Base-by-base conservation (phyloP, 2,329 filamentous ascomycete species). In the Ophiostoma tasmaniense region DNA sequence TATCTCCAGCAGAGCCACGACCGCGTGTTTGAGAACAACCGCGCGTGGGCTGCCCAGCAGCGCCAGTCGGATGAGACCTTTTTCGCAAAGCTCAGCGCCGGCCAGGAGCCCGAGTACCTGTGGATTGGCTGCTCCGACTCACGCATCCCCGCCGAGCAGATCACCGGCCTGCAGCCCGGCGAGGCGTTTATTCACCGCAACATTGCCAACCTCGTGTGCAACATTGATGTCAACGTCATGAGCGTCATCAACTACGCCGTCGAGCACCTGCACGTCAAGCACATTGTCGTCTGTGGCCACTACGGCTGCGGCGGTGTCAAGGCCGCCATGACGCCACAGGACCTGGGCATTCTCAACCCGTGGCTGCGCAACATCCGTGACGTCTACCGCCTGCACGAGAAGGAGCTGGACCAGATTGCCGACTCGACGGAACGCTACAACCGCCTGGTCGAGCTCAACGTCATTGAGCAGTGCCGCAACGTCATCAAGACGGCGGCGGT, bases 181-280 rank as follows among this genome's bases (percentile, higher is more conserved):
- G 92, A 97, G 79, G 90, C 94, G 75, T 97, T 97, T 79, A 90
- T 96, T 73, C 92, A 96, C 83, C 91, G 93, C 79, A 97, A 97
- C 82, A 96, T 97, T 78, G 93, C 92, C 80, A 97, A 97, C 82
- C 84, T 96, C 73, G 85, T 96, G 69, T 87, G 88, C 80, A 87
- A 89, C 76, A 89, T 87, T 72, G 93, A 97, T 77, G 66, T 70
- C 69, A 72, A 71, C 30, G 69, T 66, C 65, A 70, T 70, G 71
- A 37, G 68, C 22, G 70, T 96, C 74, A 91, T 97, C 79, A 89
- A 95, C 77, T 97, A 93, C 77, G 91, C 92, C 72, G 92, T 97
- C 72, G 83, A 85, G 74, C 88, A 94, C 78, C 84, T 97, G 55
- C 84, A 90, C 76, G 89, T 92, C 77, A 92, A 92, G 82, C 90